These are phyloP conservation scores for Periconia sp. DNA, from an alignment of 2,329 filamentous ascomycete genomes.

Conservation along the genomic window DNA sequence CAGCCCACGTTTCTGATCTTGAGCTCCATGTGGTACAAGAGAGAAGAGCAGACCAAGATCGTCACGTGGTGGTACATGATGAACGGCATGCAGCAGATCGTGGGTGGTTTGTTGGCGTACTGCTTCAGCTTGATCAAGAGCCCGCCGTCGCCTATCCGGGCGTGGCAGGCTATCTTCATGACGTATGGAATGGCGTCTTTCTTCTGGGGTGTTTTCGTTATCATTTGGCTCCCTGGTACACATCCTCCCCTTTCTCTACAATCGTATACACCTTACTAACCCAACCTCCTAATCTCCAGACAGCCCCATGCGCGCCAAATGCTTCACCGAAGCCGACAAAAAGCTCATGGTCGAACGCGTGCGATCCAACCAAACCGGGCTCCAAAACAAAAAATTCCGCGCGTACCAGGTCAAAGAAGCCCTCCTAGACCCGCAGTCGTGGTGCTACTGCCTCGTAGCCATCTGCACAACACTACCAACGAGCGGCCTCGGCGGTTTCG, in stretches of 20 bases:
- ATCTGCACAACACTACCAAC: slow-evolving; percentile 75
- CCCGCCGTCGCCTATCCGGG: slow-evolving; percentile 51
- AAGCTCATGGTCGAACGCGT: slow-evolving; percentile 53
- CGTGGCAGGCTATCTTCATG: slow-evolving; percentile 71
- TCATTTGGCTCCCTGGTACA: slow-evolving; percentile 35
- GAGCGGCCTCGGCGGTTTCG: slow-evolving; percentile 71
- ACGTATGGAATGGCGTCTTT: slow-evolving; percentile 65
- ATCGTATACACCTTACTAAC: too few species aligned
- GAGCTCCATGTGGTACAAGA: slow-evolving; percentile 70
- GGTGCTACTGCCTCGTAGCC: slow-evolving; percentile 61
- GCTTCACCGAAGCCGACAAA: slow-evolving; percentile 68
- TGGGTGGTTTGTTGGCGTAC: slow-evolving; percentile 69
- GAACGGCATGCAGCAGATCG: slow-evolving; percentile 73
- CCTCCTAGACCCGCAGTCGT: slow-evolving; percentile 64
- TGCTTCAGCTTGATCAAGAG: slow-evolving; percentile 44
- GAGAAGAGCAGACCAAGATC: slow-evolving; percentile 66
- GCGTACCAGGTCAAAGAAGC: slow-evolving; percentile 59
- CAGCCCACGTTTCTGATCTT: slow-evolving; percentile 70
- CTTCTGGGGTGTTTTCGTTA: slow-evolving; percentile 63
- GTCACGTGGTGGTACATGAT: slow-evolving; percentile 76
- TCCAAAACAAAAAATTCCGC: slow-evolving; percentile 54
- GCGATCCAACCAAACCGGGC: slow-evolving; percentile 49
- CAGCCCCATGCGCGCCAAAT: slow-evolving; percentile 71
- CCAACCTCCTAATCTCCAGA: slow-evolving; percentile 42
- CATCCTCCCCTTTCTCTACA: background rate